Evolutionary conservation across 306 rosid species (phyloP).

Genomic region (Inga oerstediana): DNA sequence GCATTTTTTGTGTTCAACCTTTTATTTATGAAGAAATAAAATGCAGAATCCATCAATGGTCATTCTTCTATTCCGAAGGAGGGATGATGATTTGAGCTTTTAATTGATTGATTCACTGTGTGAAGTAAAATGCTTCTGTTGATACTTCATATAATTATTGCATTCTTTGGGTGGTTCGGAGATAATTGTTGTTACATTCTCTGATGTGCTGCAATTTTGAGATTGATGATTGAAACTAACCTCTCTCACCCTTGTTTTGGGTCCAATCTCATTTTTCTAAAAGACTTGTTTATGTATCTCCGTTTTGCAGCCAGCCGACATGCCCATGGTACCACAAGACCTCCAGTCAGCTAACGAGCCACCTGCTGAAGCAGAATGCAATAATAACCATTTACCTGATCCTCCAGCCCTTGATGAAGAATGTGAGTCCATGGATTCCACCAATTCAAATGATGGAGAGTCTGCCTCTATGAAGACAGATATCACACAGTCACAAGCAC

Average conservation of each 20-base stretch:
- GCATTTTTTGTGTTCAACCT: slow-evolving; percentile 26
- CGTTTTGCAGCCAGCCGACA: slow-evolving; percentile 68
- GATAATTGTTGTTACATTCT: slow-evolving; percentile 18
- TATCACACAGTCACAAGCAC: slow-evolving; percentile 42
- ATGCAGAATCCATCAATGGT: not conserved
- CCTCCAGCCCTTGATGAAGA: slow-evolving; percentile 87
- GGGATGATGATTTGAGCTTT: slow-evolving; percentile 4
- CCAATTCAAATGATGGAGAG: slow-evolving; percentile 90
- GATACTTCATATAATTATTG: not conserved
- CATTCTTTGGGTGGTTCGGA: slow-evolving; percentile 3
- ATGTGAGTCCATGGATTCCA: slow-evolving; percentile 94
- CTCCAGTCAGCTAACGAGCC: slow-evolving; percentile 57
- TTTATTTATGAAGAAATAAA: not conserved
- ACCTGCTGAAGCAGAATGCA: slow-evolving; percentile 62
- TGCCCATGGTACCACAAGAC: slow-evolving; percentile 65
- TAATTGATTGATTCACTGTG: not conserved
- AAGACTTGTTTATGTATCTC: not conserved
- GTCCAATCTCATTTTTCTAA: slow-evolving; percentile 17
- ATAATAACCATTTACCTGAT: slow-evolving; percentile 61
- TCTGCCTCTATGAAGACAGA: slow-evolving; percentile 54
- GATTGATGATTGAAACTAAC: slow-evolving; percentile 9
- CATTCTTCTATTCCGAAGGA: slow-evolving; percentile 13
- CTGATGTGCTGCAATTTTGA: slow-evolving; percentile 2
- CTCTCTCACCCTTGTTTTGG: not conserved
- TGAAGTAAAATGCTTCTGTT: not conserved